These are phyloP conservation scores for Yarrowia sp. DNA, from an alignment of 805 yeast genomes.

Conservation along the genomic window DNA sequence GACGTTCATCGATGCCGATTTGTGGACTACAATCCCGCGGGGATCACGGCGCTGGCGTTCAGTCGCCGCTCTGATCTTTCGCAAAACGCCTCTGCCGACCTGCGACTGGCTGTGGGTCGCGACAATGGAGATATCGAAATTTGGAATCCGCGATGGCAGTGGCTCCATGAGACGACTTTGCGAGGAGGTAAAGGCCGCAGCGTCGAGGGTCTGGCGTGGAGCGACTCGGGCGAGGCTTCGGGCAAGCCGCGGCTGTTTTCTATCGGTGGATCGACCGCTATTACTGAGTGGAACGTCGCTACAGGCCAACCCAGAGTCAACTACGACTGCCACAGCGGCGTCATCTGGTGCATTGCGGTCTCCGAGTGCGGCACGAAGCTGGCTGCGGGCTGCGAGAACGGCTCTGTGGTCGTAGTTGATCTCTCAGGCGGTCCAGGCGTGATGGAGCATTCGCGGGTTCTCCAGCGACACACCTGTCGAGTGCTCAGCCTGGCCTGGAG, in stretches of 20 bases:
- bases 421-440: conserved; percentile 85
- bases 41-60: conserved; percentile 78
- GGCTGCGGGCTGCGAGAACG: conserved; percentile 95
- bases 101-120: conserved; percentile 87
- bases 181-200: conserved; percentile 81
- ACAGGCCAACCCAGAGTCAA: conserved; percentile 71
- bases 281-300: conserved; percentile 87
- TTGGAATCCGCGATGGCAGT: conserved; percentile 68
- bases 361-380: conserved; percentile 59
- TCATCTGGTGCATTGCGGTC: conserved; percentile 83
- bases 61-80: conserved; percentile 45
- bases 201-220: conserved; percentile 88
- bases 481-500: conserved; percentile 79
- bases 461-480: conserved; percentile 82
- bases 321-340: conserved; percentile 88
- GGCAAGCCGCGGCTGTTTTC: conserved; percentile 71
- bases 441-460: conserved; percentile 68
- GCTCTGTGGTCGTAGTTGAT: conserved; percentile 78
- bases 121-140: conserved; percentile 93
- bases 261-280: conserved; percentile 86
- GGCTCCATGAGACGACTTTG: conserved; percentile 73
- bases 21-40: conserved; percentile 82
- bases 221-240: conserved; percentile 44
- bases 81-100: conserved; percentile 41
- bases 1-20: conserved; percentile 88